Percentiles rank a stretch among this genome's conserved stretches.
Evolutionary conservation across 306 rosid genomes (phyloP).

Genomic region (Pyrus communis): DNA sequence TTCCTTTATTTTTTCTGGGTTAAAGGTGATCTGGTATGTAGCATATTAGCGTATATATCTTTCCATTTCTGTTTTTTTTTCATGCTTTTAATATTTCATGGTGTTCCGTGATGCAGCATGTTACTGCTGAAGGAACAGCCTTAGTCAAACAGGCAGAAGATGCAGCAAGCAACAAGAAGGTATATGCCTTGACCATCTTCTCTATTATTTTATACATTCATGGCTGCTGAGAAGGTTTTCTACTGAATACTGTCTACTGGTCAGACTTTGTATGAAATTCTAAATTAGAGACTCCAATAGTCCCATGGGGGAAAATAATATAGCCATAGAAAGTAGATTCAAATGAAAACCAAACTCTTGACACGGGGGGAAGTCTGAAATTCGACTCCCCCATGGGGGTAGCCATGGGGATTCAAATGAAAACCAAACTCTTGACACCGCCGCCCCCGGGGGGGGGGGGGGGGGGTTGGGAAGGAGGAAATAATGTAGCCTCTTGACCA

Average conservation of each 20-base stretch:
- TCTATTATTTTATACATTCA: background rate
- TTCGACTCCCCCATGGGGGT: background rate
- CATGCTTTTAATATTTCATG: conserved; percentile 3
- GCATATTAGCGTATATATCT: background rate
- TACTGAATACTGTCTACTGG: background rate
- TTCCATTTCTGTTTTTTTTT: background rate
- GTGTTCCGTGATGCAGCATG: conserved; percentile 56
- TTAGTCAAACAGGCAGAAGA: conserved; percentile 96
- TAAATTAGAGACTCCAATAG: background rate
- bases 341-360: background rate
- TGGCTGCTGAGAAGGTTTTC: background rate
- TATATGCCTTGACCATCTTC: conserved; percentile 17
- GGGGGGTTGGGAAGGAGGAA: no score
- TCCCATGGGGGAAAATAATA: background rate
- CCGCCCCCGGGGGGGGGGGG: no score
- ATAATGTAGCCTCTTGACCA: background rate
- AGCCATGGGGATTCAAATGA: background rate
- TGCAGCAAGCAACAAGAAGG: conserved; percentile 93
- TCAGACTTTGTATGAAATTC: background rate
- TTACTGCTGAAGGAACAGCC: conserved; percentile 86
- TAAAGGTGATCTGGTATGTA: background rate
- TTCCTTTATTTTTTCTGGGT: conserved; percentile 5
- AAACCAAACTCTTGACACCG: background rate
- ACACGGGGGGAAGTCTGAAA: no score
- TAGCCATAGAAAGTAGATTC: background rate